These are phyloP conservation scores for Chalaropsis ovoidea DNA, from an alignment of 2,329 filamentous ascomycete genomes.

Conservation along the genomic window DNA sequence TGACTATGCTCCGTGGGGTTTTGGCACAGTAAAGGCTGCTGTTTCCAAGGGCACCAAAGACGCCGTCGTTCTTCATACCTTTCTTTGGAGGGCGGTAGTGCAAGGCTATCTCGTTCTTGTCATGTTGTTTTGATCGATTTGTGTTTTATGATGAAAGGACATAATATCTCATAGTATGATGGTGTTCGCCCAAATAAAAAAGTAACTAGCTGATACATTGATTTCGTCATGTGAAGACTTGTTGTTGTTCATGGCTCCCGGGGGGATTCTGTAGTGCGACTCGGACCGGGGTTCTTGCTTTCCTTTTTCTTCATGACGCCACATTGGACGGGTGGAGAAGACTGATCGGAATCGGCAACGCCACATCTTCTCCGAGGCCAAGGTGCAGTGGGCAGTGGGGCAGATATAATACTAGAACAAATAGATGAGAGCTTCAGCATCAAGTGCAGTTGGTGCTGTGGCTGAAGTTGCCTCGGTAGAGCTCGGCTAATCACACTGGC, in stretches of 20 bases:
- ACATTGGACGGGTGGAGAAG: background rate
- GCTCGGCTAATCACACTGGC: conserved; percentile 24
- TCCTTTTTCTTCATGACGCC: background rate
- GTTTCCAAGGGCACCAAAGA: background rate
- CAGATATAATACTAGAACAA: background rate
- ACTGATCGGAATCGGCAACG: conserved; percentile 1
- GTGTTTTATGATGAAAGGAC: too few relatives aligned
- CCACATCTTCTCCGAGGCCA: background rate
- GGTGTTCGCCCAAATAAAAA: background rate
- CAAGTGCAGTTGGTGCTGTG: conserved; percentile 7
- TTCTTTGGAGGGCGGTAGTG: background rate
- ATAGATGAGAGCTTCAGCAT: background rate
- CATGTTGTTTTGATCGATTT: background rate
- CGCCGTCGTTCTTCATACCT: background rate
- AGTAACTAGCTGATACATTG: background rate
- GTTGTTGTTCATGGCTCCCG: background rate
- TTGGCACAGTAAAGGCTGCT: conserved; percentile 52
- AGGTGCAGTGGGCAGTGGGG: background rate
- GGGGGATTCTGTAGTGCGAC: background rate
- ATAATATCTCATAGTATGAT: too few relatives aligned
- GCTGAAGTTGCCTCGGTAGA: conserved; percentile 24
- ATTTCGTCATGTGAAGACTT: background rate
- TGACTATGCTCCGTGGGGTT: conserved; percentile 71
- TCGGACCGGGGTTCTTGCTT: background rate
- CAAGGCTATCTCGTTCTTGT: background rate